A percentile compares a stretch with the other conserved stretches of the same genome.
Conservation (phyloP, 768 basidiomycete genomes). For the Mrakia gelida region DNA sequence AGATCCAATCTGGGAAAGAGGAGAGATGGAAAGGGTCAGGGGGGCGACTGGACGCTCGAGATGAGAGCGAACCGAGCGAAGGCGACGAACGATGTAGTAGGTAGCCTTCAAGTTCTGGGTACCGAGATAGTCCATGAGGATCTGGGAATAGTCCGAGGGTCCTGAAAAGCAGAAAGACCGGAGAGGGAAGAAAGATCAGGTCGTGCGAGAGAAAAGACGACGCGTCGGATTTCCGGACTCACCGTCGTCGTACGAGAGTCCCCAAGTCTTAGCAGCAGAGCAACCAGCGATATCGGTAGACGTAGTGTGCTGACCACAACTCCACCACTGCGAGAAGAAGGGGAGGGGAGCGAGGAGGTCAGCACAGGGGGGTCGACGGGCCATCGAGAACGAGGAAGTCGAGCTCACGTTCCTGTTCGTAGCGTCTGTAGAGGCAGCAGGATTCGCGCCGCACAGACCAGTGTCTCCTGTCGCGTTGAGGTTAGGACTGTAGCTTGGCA, state of each 20-base stretch:
- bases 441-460: too few relatives aligned
- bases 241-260: constrained; percentile 50
- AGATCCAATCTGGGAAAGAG: constrained; percentile 56
- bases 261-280: constrained; percentile 60
- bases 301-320: constrained; percentile 22
- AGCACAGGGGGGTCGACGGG: too few relatives aligned
- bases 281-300: constrained; percentile 47
- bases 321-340: constrained; percentile 2
- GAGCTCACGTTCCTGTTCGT: too few relatives aligned
- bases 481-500: too few relatives aligned
- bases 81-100: too few relatives aligned
- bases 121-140: constrained; percentile 60
- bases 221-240: constrained; percentile 52
- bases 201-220: constrained; percentile 61
- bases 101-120: constrained; percentile 68
- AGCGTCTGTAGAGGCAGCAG: too few relatives aligned
- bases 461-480: too few relatives aligned
- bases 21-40: not conserved
- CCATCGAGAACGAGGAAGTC: too few relatives aligned
- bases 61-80: too few relatives aligned
- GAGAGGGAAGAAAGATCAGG: constrained; percentile 71
- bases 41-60: not conserved
- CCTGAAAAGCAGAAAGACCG: constrained; percentile 39
- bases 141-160: constrained; percentile 69
- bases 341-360: too few relatives aligned